Percentiles rank a stretch among this genome's conserved stretches.
Evolutionary conservation across 164 flowering plant genomes (phyloP).

Genomic region (Cinnamomum micranthum): DNA sequence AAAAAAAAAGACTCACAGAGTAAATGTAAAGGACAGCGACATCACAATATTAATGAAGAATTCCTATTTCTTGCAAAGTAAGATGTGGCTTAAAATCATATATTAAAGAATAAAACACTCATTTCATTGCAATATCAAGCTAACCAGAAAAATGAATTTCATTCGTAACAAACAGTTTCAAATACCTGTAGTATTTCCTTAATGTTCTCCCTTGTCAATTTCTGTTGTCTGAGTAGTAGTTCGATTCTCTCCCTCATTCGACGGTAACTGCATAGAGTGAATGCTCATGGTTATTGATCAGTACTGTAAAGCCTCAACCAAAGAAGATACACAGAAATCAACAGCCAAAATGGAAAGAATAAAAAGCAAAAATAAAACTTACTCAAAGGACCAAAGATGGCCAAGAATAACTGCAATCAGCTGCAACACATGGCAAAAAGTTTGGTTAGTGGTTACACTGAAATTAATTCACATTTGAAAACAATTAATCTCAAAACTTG

Average conservation of each 20-base stretch:
- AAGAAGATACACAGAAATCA: not conserved
- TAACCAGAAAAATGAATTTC: not conserved
- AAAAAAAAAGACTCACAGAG: not conserved
- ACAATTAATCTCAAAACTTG: too few species aligned
- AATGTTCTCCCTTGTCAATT: conserved; percentile 64
- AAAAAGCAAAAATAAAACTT: conserved; percentile 27
- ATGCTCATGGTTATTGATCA: not conserved
- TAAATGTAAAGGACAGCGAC: not conserved
- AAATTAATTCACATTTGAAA: not conserved
- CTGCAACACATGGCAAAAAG: conserved; percentile 42
- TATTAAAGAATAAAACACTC: not conserved
- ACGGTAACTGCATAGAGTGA: conserved; percentile 44
- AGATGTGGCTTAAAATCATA: not conserved
- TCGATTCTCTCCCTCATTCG: conserved; percentile 86
- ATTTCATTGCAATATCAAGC: not conserved
- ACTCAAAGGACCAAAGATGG: conserved; percentile 98
- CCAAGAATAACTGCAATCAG: conserved; percentile 86
- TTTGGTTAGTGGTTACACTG: not conserved
- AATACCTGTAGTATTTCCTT: conserved; percentile 80
- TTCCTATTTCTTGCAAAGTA: not conserved
- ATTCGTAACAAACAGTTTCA: not conserved
- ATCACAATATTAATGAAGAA: too few species aligned
- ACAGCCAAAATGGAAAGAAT: not conserved
- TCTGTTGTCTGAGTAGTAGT: conserved; percentile 76
- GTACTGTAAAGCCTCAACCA: not conserved